Percentiles rank a stretch among this genome's conserved stretches.
Conservation (phyloP, 1,139 yeast species). For the Scheffersomyces lignicola region DNA sequence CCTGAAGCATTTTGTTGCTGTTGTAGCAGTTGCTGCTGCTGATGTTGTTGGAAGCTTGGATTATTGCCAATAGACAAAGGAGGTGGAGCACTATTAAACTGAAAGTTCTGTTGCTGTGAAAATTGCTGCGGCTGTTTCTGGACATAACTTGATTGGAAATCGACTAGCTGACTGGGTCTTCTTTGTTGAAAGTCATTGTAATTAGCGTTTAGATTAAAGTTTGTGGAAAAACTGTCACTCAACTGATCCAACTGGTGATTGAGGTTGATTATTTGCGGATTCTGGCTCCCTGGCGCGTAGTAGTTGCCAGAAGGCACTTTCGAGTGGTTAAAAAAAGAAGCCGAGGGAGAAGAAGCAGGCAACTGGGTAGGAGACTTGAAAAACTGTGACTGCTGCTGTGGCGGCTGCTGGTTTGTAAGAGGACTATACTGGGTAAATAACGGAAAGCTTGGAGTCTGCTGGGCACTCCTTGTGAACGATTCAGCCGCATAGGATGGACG, state of each 20-base stretch:
- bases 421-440: constrained; percentile 6
- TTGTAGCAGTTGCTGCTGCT: constrained; percentile 13
- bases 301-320: constrained; percentile 24
- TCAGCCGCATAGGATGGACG: constrained; percentile 70
- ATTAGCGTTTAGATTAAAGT: constrained; percentile 35
- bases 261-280: constrained; percentile 14
- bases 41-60: neutral
- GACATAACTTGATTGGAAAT: constrained; percentile 15
- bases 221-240: constrained; percentile 31
- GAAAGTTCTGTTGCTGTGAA: constrained; percentile 2
- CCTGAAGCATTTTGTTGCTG: neutral
- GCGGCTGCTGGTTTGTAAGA: constrained; percentile 2
- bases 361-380: constrained; percentile 6
- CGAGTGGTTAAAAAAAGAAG: constrained; percentile 10
- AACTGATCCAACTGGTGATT: constrained; percentile 27
- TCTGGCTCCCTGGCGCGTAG: constrained; percentile 17
- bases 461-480: constrained; percentile 42
- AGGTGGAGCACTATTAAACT: neutral
- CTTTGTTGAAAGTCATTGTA: constrained; percentile 44
- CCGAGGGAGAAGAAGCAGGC: constrained; percentile 6
- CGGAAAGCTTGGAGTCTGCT: constrained; percentile 9
- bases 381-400: constrained; percentile 9
- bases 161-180: constrained; percentile 47
- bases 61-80: constrained; percentile 2
- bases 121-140: constrained; percentile 5